Base-by-base conservation (phyloP, 129 eudicot species). In the Deinandra increscens region DNA sequence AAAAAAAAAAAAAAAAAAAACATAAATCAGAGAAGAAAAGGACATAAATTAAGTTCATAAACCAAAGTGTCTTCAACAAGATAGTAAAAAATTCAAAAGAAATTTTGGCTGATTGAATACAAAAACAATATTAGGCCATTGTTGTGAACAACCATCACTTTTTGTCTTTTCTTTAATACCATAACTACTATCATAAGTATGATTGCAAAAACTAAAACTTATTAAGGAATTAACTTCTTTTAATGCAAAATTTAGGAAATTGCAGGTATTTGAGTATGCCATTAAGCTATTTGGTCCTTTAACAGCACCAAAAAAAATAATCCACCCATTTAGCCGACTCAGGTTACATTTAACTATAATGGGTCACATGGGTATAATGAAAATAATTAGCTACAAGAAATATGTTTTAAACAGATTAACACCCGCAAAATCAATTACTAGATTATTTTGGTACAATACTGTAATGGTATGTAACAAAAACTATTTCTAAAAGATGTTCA, bases 1-100 rank as follows among this genome's bases (percentile, higher is more conserved):
- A 23, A 23, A 75, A 71, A 9, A 62, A 73, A 77, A 42, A 33
- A 5, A 60, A 51, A 10, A 60, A 53, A 69, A 60, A n/a, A n/a
- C n/a, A n/a, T n/a, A n/a, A n/a, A n/a, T n/a, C n/a, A n/a, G n/a
- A n/a, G n/a, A n/a, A n/a, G n/a, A n/a, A n/a, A n/a, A n/a, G n/a
- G 48, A 64, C 22, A 46, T 33, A 66, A 63, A 43, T 14, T 7
- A 26, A 23, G 11, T 56, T 49, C 6, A 31, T n/a, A 49, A 67
- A 26, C n/a, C n/a, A 36, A 38, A 36, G 66, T 3, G n/a, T 37
- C 34, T 46, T 7, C 6, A 26, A 60, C 5, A n/a, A 9, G 23
- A 45, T 43, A 42, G 13, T 9, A 51, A 53, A 51, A 43, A 8
- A 11, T n/a, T 9, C 6, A 13, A 34, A 46, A 72, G 20, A 36